Base-by-base conservation (phyloP, 805 yeast species). In the Saccharomyces jurei region DNA sequence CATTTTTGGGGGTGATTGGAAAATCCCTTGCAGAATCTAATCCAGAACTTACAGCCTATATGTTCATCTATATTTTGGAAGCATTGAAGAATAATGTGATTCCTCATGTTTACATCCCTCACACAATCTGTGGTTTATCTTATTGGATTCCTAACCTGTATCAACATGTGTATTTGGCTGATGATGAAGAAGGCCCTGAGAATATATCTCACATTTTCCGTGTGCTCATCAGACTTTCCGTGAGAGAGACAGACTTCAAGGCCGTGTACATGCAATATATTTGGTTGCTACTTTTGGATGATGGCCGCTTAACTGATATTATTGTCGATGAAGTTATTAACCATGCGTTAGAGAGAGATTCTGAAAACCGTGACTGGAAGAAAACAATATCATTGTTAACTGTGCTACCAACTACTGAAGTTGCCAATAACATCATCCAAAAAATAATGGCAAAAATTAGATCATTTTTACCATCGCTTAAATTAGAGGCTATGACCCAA, bases 71-170 rank as follows among this genome's bases (percentile, higher is more conserved):
- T 49, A 49, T 63, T 14, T 52, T 68, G 26, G 65, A 63, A 13
- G 69, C 65, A 0, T 50, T 70, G 5, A 61, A 58, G 14, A 60
- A 58, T 26, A 57, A 57, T 13, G 54, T 63, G 6, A 54, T 68
- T 11, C 63, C 63, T 2, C 57, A 55, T 6, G 60, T 58, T 21
- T 54, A 58, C 31, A 56, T 63, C 25, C 69, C 69, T 2, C 63
- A 61, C 21, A 59, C 63, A 3, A 53, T 69, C 2, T 54, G 60
- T 36, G 56, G 64, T 36, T 49, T 83, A 10, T 74, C 86, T 0
- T 91, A 94, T 1, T 89, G 96, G 96, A 75, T 86, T 14, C 78
- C 78, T 26, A 86, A 88, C 60, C 74, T 88, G 26, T 81, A 82
- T 64, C 74, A 75, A 13, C 68, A 81, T 59, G 83, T 87, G 6